phyloP scores from a whole-genome alignment of 164 flowering plant species.

The Macadamia tetraphylla region DNA sequence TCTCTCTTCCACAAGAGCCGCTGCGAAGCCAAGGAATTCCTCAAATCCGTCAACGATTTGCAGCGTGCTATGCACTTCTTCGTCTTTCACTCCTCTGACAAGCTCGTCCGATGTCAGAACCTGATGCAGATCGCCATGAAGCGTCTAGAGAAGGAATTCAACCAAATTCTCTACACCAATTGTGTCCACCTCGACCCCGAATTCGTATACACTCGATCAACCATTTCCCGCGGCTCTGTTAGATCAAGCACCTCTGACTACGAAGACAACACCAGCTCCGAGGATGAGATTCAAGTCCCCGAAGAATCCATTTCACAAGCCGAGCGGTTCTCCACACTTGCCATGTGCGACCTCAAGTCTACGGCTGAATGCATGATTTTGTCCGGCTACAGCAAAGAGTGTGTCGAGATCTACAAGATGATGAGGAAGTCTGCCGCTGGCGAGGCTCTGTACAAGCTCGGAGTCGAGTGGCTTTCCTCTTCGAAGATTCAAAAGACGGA shows the following conservation, averaged over 20 bases:
- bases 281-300: slow-evolving; percentile 21
- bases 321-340: slow-evolving; percentile 27
- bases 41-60: slow-evolving; percentile 32
- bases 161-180: slow-evolving; percentile 39
- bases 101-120: slow-evolving; percentile 41
- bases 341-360: slow-evolving; percentile 50
- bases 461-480: slow-evolving; percentile 30
- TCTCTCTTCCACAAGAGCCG: slow-evolving; percentile 36
- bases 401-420: slow-evolving; percentile 54
- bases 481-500: slow-evolving; percentile 48
- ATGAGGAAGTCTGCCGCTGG: slow-evolving; percentile 57
- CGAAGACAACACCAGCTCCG: slow-evolving; percentile 26
- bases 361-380: slow-evolving; percentile 75
- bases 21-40: slow-evolving; percentile 37
- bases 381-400: slow-evolving; percentile 15
- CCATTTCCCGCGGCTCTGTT: slow-evolving; percentile 10
- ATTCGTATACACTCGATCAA: slow-evolving; percentile 34
- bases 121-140: slow-evolving; percentile 65
- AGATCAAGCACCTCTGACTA: slow-evolving; percentile 34
- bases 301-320: slow-evolving; percentile 24
- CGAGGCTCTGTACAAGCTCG: slow-evolving; percentile 53
- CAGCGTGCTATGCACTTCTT: slow-evolving; percentile 52
- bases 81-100: slow-evolving; percentile 22
- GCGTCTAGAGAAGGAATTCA: slow-evolving; percentile 56
- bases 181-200: slow-evolving; percentile 41